These are phyloP conservation scores for Melanomma pulvis-pyrius DNA, from an alignment of 495 filamentous ascomycete species.

Conservation along the genomic window DNA sequence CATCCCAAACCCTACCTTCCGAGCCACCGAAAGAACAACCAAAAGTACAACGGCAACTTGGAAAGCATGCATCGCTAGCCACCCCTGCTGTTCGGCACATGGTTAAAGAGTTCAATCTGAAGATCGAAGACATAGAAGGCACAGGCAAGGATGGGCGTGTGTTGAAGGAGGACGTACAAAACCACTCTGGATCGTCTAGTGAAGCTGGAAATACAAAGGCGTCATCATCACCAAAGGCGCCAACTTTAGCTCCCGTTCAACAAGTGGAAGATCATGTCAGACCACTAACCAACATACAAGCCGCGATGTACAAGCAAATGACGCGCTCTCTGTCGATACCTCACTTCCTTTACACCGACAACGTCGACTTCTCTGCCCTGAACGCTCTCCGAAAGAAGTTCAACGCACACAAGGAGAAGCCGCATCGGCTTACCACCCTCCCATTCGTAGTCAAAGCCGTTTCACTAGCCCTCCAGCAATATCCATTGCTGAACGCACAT, in stretches of 20 bases:
- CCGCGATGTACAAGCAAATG: slow-evolving; percentile 99
- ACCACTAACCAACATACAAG: slow-evolving; percentile 75
- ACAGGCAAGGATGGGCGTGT: slow-evolving; percentile 93
- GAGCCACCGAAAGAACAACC: slow-evolving; percentile 6
- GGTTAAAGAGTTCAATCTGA: slow-evolving; percentile 71
- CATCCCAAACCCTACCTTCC: slow-evolving; percentile 13
- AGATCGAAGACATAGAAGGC: slow-evolving; percentile 75
- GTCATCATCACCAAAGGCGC: slow-evolving; percentile 11
- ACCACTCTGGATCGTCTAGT: slow-evolving; percentile 56
- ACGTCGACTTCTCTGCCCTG: slow-evolving; percentile 75
- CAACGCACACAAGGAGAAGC: slow-evolving; percentile 49
- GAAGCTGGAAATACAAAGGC: slow-evolving; percentile 35
- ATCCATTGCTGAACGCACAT: slow-evolving; percentile 84
- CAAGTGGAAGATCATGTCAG: slow-evolving; percentile 60
- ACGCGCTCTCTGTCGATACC: slow-evolving; percentile 86
- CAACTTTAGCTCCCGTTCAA: slow-evolving; percentile 33
- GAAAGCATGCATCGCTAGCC: slow-evolving; percentile 70
- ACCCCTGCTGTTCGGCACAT: slow-evolving; percentile 92
- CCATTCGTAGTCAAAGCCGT: slow-evolving; percentile 97
- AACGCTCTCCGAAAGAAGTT: slow-evolving; percentile 69
- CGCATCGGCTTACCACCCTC: slow-evolving; percentile 70
- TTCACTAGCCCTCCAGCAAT: slow-evolving; percentile 76
- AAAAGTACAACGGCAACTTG: slow-evolving; percentile 12
- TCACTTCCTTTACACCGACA: slow-evolving; percentile 90
- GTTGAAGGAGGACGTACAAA: slow-evolving; percentile 89